phyloP scores from a whole-genome alignment of 192 early-diverging fungal species.

The Rhizoclosmatium sp. region DNA sequence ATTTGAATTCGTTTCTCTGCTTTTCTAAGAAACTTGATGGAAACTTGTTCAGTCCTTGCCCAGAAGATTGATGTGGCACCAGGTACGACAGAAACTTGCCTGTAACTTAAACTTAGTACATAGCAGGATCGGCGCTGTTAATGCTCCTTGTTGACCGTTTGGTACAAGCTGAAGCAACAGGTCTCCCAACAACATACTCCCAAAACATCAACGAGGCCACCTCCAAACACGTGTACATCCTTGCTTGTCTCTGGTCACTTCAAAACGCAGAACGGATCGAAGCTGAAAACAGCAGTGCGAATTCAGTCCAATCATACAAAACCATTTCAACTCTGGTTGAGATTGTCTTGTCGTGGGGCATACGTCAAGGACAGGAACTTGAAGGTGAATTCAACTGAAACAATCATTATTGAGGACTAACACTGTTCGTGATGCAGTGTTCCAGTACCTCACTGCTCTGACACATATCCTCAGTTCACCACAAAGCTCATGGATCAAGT shows the following conservation, averaged over 20 bases:
- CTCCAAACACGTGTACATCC: neutral
- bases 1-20: too few relatives aligned
- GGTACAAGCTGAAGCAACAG: too few relatives aligned
- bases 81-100: too few relatives aligned
- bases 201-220: neutral
- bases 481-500: slow-evolving; percentile 10
- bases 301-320: slow-evolving; percentile 3
- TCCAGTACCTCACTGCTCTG: neutral
- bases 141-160: too few relatives aligned
- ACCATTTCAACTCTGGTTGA: slow-evolving; percentile 8
- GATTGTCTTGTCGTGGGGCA: slow-evolving; percentile 6
- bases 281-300: neutral
- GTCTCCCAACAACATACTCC: too few relatives aligned
- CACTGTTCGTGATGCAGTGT: too few relatives aligned
- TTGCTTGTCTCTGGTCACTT: neutral
- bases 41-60: too few relatives aligned
- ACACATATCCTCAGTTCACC: neutral
- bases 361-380: neutral
- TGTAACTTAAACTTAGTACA: too few relatives aligned
- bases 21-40: too few relatives aligned
- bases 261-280: neutral
- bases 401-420: too few relatives aligned
- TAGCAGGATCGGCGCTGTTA: too few relatives aligned
- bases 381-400: neutral
- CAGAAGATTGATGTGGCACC: too few relatives aligned